Conservation (phyloP, 2,329 filamentous ascomycete genomes). For the Elsinoe arachidis region DNA sequence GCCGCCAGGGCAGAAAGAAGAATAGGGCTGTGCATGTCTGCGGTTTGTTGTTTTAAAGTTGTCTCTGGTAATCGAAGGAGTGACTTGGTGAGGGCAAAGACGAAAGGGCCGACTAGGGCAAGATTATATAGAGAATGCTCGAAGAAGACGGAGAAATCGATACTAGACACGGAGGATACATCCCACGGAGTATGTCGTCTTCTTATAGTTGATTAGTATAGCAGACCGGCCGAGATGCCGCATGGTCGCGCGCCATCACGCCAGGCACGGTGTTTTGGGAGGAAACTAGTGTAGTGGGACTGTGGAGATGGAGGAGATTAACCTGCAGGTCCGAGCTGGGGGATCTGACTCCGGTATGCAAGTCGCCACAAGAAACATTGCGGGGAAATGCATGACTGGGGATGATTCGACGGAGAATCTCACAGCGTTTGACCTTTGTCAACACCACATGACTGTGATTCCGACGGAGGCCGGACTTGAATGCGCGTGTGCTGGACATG, state of each 20-base stretch:
- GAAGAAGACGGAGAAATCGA: constrained; percentile 10
- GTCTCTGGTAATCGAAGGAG: constrained; percentile 7
- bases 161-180: background rate
- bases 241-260: background rate
- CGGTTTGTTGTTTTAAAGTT: constrained; percentile 6
- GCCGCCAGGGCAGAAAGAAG: constrained; percentile 15
- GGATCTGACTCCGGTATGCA: background rate
- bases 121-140: constrained; percentile 6
- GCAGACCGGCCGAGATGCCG: background rate
- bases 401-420: constrained; percentile 12
- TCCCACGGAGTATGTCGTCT: background rate
- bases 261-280: background rate
- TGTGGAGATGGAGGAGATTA: constrained; percentile 8
- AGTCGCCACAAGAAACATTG: background rate
- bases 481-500: background rate
- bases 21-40: constrained; percentile 14
- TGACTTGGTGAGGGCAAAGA: constrained; percentile 14
- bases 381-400: background rate
- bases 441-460: background rate
- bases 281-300: background rate
- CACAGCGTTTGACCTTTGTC: background rate
- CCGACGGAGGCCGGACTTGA: background rate
- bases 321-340: background rate
- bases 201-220: constrained; percentile 2
- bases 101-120: background rate